phyloP scores from a whole-genome alignment of 768 basidiomycete genomes.

The Suillus fuscotomentosus region DNA sequence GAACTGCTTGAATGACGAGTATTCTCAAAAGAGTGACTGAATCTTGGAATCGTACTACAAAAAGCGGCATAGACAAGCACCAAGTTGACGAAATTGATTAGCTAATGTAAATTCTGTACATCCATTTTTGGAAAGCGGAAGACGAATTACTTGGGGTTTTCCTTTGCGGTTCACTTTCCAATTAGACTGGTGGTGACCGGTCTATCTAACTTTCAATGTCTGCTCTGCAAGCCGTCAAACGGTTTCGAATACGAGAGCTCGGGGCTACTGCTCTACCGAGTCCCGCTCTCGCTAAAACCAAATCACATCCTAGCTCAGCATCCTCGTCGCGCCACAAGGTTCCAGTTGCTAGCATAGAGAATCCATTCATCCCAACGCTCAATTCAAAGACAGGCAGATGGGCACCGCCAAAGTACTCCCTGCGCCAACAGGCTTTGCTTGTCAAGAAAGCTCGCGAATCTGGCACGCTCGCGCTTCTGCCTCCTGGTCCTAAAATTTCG shows the following conservation, averaged over 20 bases:
- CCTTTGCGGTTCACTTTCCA: not conserved
- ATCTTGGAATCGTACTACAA: too few relatives aligned
- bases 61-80: too few relatives aligned
- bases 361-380: constrained; percentile 69
- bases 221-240: constrained; percentile 19
- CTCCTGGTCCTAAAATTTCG: constrained; percentile 62
- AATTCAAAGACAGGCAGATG: constrained; percentile 63
- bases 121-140: not conserved
- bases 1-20: too few relatives aligned
- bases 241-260: constrained; percentile 26
- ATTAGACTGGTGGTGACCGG: too few relatives aligned
- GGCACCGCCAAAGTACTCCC: constrained; percentile 68
- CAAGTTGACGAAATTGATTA: too few relatives aligned
- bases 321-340: constrained; percentile 10
- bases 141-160: not conserved
- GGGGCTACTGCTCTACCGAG: constrained; percentile 13
- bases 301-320: constrained; percentile 7
- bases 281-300: constrained; percentile 12
- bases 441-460: constrained; percentile 65
- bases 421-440: constrained; percentile 76
- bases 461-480: constrained; percentile 57
- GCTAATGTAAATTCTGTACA: too few relatives aligned
- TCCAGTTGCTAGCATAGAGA: constrained; percentile 33
- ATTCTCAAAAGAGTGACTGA: too few relatives aligned
- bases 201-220: not conserved